Evolutionary conservation across 1,284 basidiomycete genomes (phyloP).

Genomic region (Sparassis latifolia): DNA sequence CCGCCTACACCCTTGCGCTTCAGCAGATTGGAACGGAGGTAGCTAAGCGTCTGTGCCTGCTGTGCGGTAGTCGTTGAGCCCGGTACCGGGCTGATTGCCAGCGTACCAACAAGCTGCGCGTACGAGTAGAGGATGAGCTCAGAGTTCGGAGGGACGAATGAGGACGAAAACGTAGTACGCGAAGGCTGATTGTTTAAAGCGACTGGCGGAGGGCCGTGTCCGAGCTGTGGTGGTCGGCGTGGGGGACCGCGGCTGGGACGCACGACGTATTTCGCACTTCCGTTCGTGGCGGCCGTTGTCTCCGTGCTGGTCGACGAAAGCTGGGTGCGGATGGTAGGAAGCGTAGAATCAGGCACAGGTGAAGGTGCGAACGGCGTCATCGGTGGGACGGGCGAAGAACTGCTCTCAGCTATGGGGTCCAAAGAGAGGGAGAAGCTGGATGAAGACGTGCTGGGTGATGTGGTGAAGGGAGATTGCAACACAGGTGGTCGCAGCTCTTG

Average conservation of each 20-base stretch:
- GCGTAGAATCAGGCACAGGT: constrained; percentile 12
- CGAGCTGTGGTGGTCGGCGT: constrained; percentile 33
- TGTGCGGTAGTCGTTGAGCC: constrained; percentile 24
- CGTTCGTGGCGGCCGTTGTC: background rate
- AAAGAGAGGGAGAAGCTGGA: constrained; percentile 61
- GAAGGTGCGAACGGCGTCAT: constrained; percentile 23
- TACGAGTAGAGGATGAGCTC: constrained; percentile 85
- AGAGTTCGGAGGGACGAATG: constrained; percentile 32
- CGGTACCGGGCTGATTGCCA: constrained; percentile 37
- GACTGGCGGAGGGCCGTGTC: constrained; percentile 33
- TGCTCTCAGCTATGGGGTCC: constrained; percentile 59
- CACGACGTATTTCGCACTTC: no score
- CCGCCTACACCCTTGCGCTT: constrained; percentile 56
- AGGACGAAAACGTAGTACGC: constrained; percentile 33
- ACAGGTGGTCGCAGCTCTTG: constrained; percentile 26
- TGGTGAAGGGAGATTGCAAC: constrained; percentile 29
- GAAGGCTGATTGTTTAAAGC: constrained; percentile 19
- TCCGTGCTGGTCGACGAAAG: constrained; percentile 9
- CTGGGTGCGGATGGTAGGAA: constrained; percentile 13
- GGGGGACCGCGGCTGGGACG: constrained; percentile 10
- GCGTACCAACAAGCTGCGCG: constrained; percentile 71
- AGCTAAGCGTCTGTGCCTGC: constrained; percentile 35
- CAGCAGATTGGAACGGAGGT: constrained; percentile 43
- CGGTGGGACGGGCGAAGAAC: constrained; percentile 21
- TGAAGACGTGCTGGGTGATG: constrained; percentile 42